Evolutionary conservation across 345 rosid genomes (phyloP), one percentile per base, ranked within the genome.

Genomic region (Cardamine occulta): DNA sequence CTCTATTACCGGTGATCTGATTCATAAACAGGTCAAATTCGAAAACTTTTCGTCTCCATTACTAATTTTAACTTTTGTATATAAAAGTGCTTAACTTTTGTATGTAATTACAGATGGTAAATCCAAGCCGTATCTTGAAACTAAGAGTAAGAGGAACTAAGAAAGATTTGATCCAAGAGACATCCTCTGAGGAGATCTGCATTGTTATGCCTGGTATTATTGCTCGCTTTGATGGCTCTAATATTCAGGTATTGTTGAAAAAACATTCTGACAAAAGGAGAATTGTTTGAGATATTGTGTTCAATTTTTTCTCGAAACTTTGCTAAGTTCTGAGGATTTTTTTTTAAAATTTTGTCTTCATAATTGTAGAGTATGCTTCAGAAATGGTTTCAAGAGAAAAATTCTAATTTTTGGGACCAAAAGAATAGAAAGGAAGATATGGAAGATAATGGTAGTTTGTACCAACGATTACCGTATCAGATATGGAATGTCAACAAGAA

Each of bases 401-500:
- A 83, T 34, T 69, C 85, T 51, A 88, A 78, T 31, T 90, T 92
- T 84, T 89, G 97, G 97, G 92, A 95, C 44, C 89, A 88, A 40
- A 90, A 78, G 67, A 77, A 58, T 5, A 84, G 66, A 48, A 83
- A 77, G 39, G 69, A 70, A 54, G 83, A 84, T 82, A 15, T 45
- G 3, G 89, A 83, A 52, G 91, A 80, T 74, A n/a, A 12, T 6
- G 89, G 73, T 17, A 80, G 71, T 70, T 76, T 84, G 66, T 76
- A 71, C 57, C 82, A 80, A 56, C 83, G 82, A 74, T 44, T 95
- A 56, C 92, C 93, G 28, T 86, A 88, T 76, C 99, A 90, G 81
- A 74, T 95, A 71, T 95, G 99, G 99, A 87, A 86, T 73, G 90
- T 92, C 19, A 89, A 79, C 73, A 95, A 92, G 85, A 85, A 84